Evolutionary conservation across 2,329 filamentous ascomycete species (phyloP), one percentile per base, ranked within the genome.

Genomic region (Dactylellina haptotyla): DNA sequence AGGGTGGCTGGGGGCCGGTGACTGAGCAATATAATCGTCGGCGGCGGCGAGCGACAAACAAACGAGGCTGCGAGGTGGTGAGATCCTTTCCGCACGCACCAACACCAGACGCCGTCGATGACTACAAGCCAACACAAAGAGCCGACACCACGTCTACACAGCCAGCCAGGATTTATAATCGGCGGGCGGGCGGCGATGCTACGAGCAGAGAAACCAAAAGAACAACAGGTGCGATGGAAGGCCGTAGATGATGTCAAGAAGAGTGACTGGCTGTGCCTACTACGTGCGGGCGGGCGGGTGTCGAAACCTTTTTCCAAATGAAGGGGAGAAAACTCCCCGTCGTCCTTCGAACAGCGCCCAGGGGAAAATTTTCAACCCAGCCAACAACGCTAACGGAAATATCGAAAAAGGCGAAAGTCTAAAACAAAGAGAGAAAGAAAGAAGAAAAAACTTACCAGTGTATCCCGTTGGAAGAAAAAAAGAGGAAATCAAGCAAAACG

Each of bases 371-470:
- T 72, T 72, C 61, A 58, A 72, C 54, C 50, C 48, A 48, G 54
- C 67, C 34, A 65, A 65, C 67, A 72, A 72, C 67, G 67, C 67
- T 65, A 72, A 65, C 53, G 67, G 66, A 45, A 72, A 72, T 71
- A 71, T 65, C 54, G 51, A 65, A 65, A 59, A 34, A 59, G 25
- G 37, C 12, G 43, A 58, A 58, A 57, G n/a, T n/a, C n/a, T n/a
- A n/a, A n/a, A n/a, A n/a, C n/a, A n/a, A n/a, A n/a, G 43, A 26
- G 12, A 63, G 54, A 23, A 63, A 53, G 43, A 37, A 9, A 9
- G 9, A 57, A 26, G 16, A 53, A 57, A 64, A 65, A 53, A 65
- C 67, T 72, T 48, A 72, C 67, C 67, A 72, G 61, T 28, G 56
- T 72, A 72, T 72, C 67, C 58, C 67, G 61, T 72, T 72, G 67